Percentiles rank a stretch among this genome's conserved stretches.
These are phyloP conservation scores for Spergularia marina DNA, from an alignment of 148 eudicot genomes.

Conservation along the genomic window DNA sequence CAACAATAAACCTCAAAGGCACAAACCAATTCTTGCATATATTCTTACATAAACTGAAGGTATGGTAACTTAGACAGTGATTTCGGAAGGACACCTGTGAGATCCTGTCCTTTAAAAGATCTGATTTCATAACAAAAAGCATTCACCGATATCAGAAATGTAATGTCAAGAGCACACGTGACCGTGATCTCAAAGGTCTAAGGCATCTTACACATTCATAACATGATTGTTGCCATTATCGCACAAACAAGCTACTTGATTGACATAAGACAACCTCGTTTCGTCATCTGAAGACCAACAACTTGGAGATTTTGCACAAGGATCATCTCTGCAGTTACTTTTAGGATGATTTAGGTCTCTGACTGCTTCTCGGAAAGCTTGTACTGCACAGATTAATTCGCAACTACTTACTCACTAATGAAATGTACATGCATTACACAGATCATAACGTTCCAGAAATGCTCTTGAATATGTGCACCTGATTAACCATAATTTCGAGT, in stretches of 20 bases:
- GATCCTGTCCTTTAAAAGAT: constrained; percentile 26
- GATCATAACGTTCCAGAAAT: no score
- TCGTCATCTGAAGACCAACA: neutral
- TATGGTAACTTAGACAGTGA: constrained; percentile 22
- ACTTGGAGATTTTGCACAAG: no score
- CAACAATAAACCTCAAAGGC: neutral
- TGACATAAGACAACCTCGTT: constrained; percentile 9
- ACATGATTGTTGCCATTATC: constrained; percentile 7
- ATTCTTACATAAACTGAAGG: constrained; percentile 18
- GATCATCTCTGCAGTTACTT: no score
- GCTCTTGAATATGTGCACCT: no score
- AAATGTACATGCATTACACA: no score
- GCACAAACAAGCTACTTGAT: constrained; percentile 20
- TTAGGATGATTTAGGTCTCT: no score
- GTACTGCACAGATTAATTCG: no score
- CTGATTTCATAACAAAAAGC: constrained; percentile 10
- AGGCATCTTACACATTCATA: constrained; percentile 12
- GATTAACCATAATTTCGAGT: no score
- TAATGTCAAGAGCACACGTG: neutral
- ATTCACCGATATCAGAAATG: neutral
- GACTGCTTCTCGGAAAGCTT: no score
- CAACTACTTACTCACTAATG: no score
- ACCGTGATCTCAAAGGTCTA: no score
- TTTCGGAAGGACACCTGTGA: constrained; percentile 20
- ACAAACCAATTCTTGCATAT: neutral